A percentile compares a stretch with the other conserved stretches of the same genome.
Evolutionary conservation across 306 rosid genomes (phyloP).

Genomic region (Elaeagnus macrophylla): DNA sequence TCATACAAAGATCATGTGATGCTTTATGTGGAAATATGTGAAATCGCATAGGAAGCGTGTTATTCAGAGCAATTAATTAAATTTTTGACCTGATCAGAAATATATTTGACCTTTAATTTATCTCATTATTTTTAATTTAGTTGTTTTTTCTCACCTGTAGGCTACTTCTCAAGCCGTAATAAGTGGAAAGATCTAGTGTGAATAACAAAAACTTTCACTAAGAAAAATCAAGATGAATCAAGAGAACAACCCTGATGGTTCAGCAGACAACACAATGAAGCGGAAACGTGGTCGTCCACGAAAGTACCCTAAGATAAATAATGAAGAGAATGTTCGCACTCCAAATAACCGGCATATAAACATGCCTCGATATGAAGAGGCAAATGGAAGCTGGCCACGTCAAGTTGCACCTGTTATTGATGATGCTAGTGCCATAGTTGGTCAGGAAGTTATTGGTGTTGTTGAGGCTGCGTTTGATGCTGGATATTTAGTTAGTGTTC

Average conservation of each 20-base stretch:
- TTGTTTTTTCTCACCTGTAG: too few relatives aligned
- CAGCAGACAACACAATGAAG: constrained; percentile 61
- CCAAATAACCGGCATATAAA: constrained; percentile 27
- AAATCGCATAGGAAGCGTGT: too few relatives aligned
- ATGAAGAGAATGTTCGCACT: constrained; percentile 31
- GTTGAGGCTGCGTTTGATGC: constrained; percentile 88
- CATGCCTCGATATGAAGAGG: constrained; percentile 43
- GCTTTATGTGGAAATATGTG: too few relatives aligned
- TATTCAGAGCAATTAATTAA: too few relatives aligned
- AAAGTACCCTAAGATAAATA: constrained; percentile 58
- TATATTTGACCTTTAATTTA: too few relatives aligned
- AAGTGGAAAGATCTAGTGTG: background rate
- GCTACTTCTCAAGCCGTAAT: background rate
- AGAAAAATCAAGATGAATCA: constrained; percentile 57
- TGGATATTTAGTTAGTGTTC: constrained; percentile 78
- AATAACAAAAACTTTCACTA: constrained; percentile 7
- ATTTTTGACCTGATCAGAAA: too few relatives aligned
- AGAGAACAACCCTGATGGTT: constrained; percentile 42
- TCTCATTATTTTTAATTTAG: too few relatives aligned
- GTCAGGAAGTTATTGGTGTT: constrained; percentile 69
- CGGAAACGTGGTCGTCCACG: constrained; percentile 96
- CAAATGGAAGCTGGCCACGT: constrained; percentile 42
- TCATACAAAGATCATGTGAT: too few relatives aligned
- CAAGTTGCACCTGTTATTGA: constrained; percentile 35
- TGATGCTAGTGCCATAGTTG: constrained; percentile 42